phyloP scores from a whole-genome alignment of 2,329 filamentous ascomycete genomes.

The Pseudogymnoascus sp. region DNA sequence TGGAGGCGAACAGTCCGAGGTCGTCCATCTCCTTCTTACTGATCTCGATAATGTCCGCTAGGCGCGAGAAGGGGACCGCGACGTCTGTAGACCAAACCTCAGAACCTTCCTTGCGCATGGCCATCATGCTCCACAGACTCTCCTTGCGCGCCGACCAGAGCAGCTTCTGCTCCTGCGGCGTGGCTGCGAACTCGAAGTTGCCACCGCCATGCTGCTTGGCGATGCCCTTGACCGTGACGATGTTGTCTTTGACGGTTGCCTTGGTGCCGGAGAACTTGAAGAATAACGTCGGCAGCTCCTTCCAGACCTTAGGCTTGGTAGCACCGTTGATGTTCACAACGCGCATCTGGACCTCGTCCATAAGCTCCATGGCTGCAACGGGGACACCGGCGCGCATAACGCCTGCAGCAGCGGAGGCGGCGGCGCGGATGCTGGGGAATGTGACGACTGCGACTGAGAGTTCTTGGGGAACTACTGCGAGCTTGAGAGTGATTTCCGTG shows the following conservation, averaged over 20 bases:
- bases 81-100: constrained; percentile 82
- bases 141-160: constrained; percentile 78
- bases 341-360: constrained; percentile 83
- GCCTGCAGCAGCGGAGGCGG: constrained; percentile 62
- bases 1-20: constrained; percentile 76
- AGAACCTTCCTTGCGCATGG: constrained; percentile 54
- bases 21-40: constrained; percentile 86
- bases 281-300: constrained; percentile 69
- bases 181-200: constrained; percentile 69
- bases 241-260: constrained; percentile 69
- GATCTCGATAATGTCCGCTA: constrained; percentile 69
- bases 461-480: constrained; percentile 67
- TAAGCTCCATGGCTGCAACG: constrained; percentile 58
- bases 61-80: constrained; percentile 66
- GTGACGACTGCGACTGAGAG: constrained; percentile 71
- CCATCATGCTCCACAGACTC: constrained; percentile 75
- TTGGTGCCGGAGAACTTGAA: constrained; percentile 81
- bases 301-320: constrained; percentile 61
- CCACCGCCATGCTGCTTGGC: constrained; percentile 55
- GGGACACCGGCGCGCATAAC: constrained; percentile 55
- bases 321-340: constrained; percentile 69
- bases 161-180: constrained; percentile 60
- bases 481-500: constrained; percentile 74
- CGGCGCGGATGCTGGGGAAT: constrained; percentile 69
- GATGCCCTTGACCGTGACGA: constrained; percentile 58